These are phyloP conservation scores for Solanum ossicruentum DNA, from an alignment of 257 asterid genomes.

Conservation along the genomic window DNA sequence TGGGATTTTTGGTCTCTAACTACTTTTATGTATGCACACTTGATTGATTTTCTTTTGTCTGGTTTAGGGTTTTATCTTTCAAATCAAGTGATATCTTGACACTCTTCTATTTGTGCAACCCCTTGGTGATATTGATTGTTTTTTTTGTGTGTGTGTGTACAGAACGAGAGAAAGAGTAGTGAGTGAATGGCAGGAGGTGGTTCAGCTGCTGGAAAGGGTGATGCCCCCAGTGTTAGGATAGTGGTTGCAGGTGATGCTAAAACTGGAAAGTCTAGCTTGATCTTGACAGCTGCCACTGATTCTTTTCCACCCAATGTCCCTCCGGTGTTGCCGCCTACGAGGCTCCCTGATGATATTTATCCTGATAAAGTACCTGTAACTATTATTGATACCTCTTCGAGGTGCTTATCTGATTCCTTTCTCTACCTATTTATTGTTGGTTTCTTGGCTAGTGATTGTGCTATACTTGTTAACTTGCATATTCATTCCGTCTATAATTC, in stretches of 20 bases:
- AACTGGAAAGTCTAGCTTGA: conserved; percentile 90
- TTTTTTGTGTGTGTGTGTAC: neutral
- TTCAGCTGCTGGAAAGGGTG: conserved; percentile 38
- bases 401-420: conserved; percentile 17
- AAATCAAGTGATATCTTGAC: neutral
- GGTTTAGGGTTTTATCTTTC: conserved; percentile 5
- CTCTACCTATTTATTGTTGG: neutral
- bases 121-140: neutral
- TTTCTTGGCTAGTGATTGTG: neutral
- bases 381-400: conserved; percentile 86
- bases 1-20: neutral
- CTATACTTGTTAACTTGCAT: neutral
- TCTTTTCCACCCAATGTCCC: conserved; percentile 54
- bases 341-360: conserved; percentile 82
- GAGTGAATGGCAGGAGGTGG: conserved; percentile 67
- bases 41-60: neutral
- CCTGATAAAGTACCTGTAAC: conserved; percentile 91
- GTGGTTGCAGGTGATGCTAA: conserved; percentile 94
- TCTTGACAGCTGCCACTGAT: conserved; percentile 78
- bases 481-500: neutral
- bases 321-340: conserved; percentile 74
- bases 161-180: neutral
- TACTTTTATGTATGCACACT: neutral
- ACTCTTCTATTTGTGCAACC: neutral
- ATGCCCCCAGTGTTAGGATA: conserved; percentile 42